These are phyloP conservation scores for Coniferiporia weirii DNA, from an alignment of 1,284 basidiomycete species.

Conservation along the genomic window DNA sequence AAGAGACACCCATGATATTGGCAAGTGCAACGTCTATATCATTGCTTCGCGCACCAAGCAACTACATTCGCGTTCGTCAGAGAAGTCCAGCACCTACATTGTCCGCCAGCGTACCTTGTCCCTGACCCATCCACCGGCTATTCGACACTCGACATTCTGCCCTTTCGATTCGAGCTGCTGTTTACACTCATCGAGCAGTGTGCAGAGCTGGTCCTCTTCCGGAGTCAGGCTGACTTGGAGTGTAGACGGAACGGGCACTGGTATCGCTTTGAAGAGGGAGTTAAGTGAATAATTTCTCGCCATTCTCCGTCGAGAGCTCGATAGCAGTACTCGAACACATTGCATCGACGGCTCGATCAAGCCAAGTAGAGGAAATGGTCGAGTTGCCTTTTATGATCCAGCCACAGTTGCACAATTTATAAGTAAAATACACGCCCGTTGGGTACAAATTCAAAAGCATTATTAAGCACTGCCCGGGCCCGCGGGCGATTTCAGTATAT, in stretches of 20 bases:
- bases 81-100: constrained; percentile 1
- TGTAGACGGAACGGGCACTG: constrained; percentile 8
- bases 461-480: too few species aligned
- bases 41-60: constrained; percentile 78
- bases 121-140: constrained; percentile 95
- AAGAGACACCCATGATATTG: constrained; percentile 85
- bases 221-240: constrained; percentile 44
- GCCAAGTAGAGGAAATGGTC: neutral
- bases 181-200: constrained; percentile 66
- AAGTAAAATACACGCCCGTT: neutral
- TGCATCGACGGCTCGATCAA: constrained; percentile 5
- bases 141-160: constrained; percentile 66
- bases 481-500: too few species aligned
- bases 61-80: constrained; percentile 39
- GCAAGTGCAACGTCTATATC: constrained; percentile 94
- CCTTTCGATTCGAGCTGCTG: constrained; percentile 45
- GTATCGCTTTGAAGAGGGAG: constrained; percentile 6
- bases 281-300: constrained; percentile 5
- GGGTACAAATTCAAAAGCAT: neutral
- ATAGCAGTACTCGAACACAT: constrained; percentile 2
- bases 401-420: neutral
- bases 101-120: constrained; percentile 71
- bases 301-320: constrained; percentile 7
- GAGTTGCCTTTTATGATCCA: neutral
- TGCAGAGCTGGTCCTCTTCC: constrained; percentile 53